Conservation (phyloP, 2,329 filamentous ascomycete species). For the Myriosclerotinia curreyana region DNA sequence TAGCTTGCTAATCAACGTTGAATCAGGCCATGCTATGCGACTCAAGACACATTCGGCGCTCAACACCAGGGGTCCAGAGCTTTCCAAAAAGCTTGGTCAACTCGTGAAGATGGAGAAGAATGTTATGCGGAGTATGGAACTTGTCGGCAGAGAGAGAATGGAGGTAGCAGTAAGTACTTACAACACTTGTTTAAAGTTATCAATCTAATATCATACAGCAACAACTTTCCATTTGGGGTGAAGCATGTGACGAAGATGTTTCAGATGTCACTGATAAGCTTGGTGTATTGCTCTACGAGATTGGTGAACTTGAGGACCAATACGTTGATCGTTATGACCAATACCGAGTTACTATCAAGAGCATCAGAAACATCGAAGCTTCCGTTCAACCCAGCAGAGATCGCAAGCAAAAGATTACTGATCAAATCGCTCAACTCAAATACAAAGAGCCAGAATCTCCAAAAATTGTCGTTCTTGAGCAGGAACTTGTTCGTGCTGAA, state of each 20-base stretch:
- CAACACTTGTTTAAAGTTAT: background rate
- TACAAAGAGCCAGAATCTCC: constrained; percentile 99
- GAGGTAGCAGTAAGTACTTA: constrained; percentile 82
- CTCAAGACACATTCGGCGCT: constrained; percentile 74
- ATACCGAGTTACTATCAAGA: constrained; percentile 99
- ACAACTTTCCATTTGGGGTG: constrained; percentile 98
- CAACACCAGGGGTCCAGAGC: constrained; percentile 56
- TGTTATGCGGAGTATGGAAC: constrained; percentile 96
- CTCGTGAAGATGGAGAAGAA: constrained; percentile 99
- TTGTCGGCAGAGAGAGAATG: constrained; percentile 94
- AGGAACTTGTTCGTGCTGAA: constrained; percentile 96
- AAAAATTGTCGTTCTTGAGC: constrained; percentile 95
- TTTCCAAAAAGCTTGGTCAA: constrained; percentile 96
- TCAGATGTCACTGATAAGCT: constrained; percentile 99
- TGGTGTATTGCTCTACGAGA: constrained; percentile 86
- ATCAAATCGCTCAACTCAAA: constrained; percentile 97
- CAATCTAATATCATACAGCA: constrained; percentile 55
- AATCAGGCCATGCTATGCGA: constrained; percentile 72
- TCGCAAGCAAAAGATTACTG: constrained; percentile 98
- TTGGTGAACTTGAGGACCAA: constrained; percentile 93
- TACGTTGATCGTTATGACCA: constrained; percentile 99
- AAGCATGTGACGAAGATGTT: constrained; percentile 92
- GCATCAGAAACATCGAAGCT: constrained; percentile 97
- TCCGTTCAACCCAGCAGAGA: constrained; percentile 97
- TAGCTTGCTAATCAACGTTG: constrained; percentile 53